Base-by-base conservation (phyloP, 2,329 filamentous ascomycete species). In the Nannizzia gypsea region DNA sequence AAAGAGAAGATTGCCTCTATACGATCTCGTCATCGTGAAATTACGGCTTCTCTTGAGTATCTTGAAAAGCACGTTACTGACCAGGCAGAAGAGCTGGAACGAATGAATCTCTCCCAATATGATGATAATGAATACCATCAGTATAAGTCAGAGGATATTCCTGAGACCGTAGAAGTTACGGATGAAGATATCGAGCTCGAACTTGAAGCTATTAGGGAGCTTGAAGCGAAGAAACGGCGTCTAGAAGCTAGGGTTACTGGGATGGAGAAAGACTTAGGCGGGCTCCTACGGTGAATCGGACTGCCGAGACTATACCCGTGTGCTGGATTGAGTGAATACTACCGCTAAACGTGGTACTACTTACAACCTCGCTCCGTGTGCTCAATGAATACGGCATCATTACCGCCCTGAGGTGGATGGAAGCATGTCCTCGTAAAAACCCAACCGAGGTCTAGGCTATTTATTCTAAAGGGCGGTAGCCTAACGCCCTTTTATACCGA, bases 51-150 rank as follows among this genome's bases (percentile, higher is more conserved):
- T 22, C 78, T 93, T 67, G 82, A 81, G 9, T 87, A 89, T 66
- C 90, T 96, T 67, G 91, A 97, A 74, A 80, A 80, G 11, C 85
- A 86, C 59, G 89, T 97, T 1, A 82, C 84, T 6, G 84, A 87
- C 68, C 92, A 96, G 74, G 80, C 83, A 9, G 81, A 83, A 61
- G 83, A 90, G 67, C 71, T 97, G 63, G 84, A 86, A 61, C 80
- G 80, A 60, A 85, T 92, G 80, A 90, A 90, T 66, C 72, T 75
- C 20, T 76, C 76, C 2, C 80, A 77, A 50, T 78, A 78, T 15
- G 79, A 83, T 42, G 79, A 81, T 1, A 80, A 81, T 1, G 80
- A 84, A 11, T 74, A 79, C 3, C 40, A 64, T 1, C n/a, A n/a
- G n/a, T 65, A 69, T 4, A 59, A 67, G 15, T 64, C 65, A 24